Evolutionary conservation across 2,329 filamentous ascomycete species (phyloP).

Genomic region (Simplicillium sp.): DNA sequence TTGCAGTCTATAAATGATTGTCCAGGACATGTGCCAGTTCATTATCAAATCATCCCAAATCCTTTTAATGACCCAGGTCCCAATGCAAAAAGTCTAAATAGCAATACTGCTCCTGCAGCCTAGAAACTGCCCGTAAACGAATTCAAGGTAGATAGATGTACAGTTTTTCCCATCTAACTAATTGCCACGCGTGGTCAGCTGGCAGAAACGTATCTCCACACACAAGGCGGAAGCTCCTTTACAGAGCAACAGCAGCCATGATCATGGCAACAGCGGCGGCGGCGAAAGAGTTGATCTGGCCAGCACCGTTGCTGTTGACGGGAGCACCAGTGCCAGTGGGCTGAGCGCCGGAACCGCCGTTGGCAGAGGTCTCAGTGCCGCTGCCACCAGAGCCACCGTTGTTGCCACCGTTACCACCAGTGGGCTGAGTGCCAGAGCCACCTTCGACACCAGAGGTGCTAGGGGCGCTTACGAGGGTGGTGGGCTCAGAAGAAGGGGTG

Average conservation of each 20-base stretch:
- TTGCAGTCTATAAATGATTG: slow-evolving; percentile 7
- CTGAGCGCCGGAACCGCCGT: slow-evolving; percentile 1
- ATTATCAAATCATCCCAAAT: slow-evolving; percentile 2
- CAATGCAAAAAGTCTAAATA: slow-evolving; percentile 1
- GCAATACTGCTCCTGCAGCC: not conserved
- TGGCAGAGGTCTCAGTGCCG: not conserved
- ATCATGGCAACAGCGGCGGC: slow-evolving; percentile 20
- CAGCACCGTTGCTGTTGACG: slow-evolving; percentile 6
- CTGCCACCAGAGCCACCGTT: not conserved
- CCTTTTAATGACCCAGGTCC: not conserved
- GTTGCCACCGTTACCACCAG: slow-evolving; percentile 5
- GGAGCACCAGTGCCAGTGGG: not conserved
- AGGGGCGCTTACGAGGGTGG: slow-evolving; percentile 4
- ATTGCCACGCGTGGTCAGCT: slow-evolving; percentile 22
- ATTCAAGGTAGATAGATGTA: no score
- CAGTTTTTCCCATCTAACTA: no score
- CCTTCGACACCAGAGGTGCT: slow-evolving; percentile 8
- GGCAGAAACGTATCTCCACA: no score
- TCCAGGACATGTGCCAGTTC: slow-evolving; percentile 4
- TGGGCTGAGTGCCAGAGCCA: slow-evolving; percentile 6
- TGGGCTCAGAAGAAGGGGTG: slow-evolving; percentile 12
- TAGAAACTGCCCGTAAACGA: no score
- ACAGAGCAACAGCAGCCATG: slow-evolving; percentile 19
- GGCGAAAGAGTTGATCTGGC: slow-evolving; percentile 19
- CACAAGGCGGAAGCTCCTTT: slow-evolving; percentile 6